Conservation (phyloP, 1,284 basidiomycete species). For the Moniliella sp. region DNA sequence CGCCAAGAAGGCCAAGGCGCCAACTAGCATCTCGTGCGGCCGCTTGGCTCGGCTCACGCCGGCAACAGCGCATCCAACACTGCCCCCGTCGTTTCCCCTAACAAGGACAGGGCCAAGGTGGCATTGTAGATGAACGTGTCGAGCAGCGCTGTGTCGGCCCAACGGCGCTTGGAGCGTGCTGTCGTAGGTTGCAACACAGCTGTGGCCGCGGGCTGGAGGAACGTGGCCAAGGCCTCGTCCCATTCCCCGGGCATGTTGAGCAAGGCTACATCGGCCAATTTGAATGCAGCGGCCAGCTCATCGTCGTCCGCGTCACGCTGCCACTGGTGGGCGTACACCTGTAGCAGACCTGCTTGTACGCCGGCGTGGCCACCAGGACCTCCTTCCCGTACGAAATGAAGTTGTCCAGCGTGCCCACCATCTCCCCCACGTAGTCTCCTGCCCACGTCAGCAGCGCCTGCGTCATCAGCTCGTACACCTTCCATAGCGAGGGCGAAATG, state of each 20-base stretch:
- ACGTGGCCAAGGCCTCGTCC: constrained; percentile 48
- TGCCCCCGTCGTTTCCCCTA: constrained; percentile 41
- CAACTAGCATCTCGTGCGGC: constrained; percentile 76
- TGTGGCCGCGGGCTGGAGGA: neutral
- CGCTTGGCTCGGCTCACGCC: constrained; percentile 47
- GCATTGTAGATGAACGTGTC: constrained; percentile 71
- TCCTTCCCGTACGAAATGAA: constrained; percentile 69
- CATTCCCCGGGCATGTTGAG: constrained; percentile 51
- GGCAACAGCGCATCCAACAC: constrained; percentile 62
- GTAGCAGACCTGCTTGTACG: constrained; percentile 63
- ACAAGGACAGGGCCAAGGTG: constrained; percentile 47
- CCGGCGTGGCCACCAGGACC: constrained; percentile 48
- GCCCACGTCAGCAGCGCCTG: constrained; percentile 51
- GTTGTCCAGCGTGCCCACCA: constrained; percentile 39
- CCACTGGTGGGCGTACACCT: constrained; percentile 59
- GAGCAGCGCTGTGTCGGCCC: constrained; percentile 59
- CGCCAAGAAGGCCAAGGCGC: constrained; percentile 45
- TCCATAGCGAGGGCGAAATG: constrained; percentile 60
- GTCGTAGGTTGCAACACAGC: no score
- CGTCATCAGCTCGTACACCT: constrained; percentile 57
- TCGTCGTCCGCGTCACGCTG: constrained; percentile 43
- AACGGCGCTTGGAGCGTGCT: constrained; percentile 44
- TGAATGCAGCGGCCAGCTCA: constrained; percentile 46
- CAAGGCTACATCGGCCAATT: constrained; percentile 60
- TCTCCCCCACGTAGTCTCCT: constrained; percentile 50